Base-by-base conservation (phyloP, 2,329 filamentous ascomycete species). In the Claviceps sp. region DNA sequence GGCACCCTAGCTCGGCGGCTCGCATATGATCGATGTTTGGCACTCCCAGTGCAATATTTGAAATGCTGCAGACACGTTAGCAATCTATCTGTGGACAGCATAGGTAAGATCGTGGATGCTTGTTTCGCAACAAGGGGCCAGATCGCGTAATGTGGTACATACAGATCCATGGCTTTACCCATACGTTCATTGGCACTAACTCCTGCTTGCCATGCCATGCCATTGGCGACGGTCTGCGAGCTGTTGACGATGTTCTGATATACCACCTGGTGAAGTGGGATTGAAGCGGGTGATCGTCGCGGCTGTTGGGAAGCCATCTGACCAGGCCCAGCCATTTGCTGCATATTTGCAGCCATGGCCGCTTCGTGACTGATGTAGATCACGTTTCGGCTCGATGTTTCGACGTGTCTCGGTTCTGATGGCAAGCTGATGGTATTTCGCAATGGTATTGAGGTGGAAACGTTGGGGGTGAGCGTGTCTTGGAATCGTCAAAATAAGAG, bases 341-440 rank as follows among this genome's bases (percentile, higher is more conserved):
- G 73, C 67, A 80, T 74, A 59, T 78, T 79, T 62, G 73, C 76
- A 69, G 77, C 77, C 77, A 81, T 81, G 67, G 73, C 74, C 70
- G 72, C 72, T 52, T 38, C 22, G 38, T 11, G 5, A 42, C 13
- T 30, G 18, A 40, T 41, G 7, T 18, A 18, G 22, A 30, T 30
- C 44, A 50, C 47, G 42, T 42, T 36, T 30, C 1, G 22, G 20
- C 20, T 41, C 49, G 36, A 46, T 45, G 22, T 7, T 30, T 14
- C 4, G 20, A 16, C 41, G 34, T 42, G 24, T 34, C 37, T 45
- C 22, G 13, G 14, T 41, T 14, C 9, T 9, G 26, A 30, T 38
- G 14, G 9, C 5, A 26, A 13, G 24, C 14, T 14, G 9, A 11
- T 37, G 24, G 18, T 44, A 14, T 9, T 22, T 30, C 42, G 30